Evolutionary conservation across 1,284 basidiomycete species (phyloP).

Genomic region (Mycosarcoma mackinlayi): DNA sequence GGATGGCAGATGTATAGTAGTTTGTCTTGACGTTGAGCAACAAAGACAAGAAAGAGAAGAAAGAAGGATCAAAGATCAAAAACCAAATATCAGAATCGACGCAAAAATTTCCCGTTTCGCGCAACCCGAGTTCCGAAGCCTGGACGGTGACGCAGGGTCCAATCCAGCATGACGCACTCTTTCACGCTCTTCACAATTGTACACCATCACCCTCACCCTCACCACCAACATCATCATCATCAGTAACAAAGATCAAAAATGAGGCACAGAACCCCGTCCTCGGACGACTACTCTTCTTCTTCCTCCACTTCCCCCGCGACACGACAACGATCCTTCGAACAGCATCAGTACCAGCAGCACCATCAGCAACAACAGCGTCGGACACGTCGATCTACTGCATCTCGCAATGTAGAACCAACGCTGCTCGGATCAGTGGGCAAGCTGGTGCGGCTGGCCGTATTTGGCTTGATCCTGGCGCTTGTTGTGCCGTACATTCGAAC

Average conservation of each 20-base stretch:
- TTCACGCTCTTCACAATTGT: conserved; percentile 13
- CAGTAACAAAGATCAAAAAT: no score
- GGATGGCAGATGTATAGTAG: no score
- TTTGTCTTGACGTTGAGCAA: no score
- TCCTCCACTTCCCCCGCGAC: conserved; percentile 9
- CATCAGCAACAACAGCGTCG: neutral
- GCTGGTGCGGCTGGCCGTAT: conserved; percentile 16
- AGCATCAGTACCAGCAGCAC: neutral
- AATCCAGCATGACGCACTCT: neutral
- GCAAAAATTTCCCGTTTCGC: no score
- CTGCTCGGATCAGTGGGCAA: conserved; percentile 11
- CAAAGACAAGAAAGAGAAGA: no score
- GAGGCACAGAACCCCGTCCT: conserved; percentile 5
- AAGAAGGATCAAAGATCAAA: no score
- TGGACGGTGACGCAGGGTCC: conserved; percentile 9
- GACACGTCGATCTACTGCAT: neutral
- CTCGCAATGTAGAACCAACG: neutral
- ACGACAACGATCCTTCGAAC: neutral
- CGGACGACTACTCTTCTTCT: conserved; percentile 1
- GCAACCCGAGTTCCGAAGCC: conserved; percentile 1
- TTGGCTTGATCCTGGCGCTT: conserved; percentile 22
- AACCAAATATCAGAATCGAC: no score
- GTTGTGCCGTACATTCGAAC: conserved; percentile 23
- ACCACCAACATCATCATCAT: conserved; percentile 2
- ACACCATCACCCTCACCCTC: neutral